Evolutionary conservation across 257 asterid species (phyloP), one percentile per base, ranked within the genome.

Genomic region (Phtheirospermum japonicum): DNA sequence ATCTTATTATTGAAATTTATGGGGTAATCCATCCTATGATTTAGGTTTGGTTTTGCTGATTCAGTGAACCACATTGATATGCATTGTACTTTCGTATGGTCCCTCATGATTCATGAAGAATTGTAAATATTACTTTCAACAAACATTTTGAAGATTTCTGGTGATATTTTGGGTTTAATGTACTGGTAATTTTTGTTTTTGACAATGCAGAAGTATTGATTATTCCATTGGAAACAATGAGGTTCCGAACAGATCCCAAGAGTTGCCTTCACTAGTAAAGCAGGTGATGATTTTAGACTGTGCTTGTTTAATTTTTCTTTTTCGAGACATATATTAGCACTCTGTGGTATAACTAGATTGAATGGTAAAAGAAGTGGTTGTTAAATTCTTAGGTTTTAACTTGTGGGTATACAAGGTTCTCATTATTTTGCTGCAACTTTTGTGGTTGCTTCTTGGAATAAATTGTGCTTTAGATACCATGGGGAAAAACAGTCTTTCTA

Each of bases 161-260:
- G 48, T 18, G 57, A 23, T 66, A 10, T 54, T 7, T 36, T 69
- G 26, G 52, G 57, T 52, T 40, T 59, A 40, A 48, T 13, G 52
- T 62, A 40, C 16, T 36, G 6, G 3, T 61, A 13, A 7, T 11
- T 40, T 23, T 40, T 11, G 8, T 46, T 20, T 63, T 65, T 45
- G 64, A 45, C 56, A 63, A 57, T 81, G 78, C 83, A 91, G 98
- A 77, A 89, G 94, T 53, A 78, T 91, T 64, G 96, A 91, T 78
- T 81, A 71, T 78, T 71, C 87, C 43, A 67, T 91, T 72, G 82
- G 95, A 42, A 88, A 79, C 76, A 70, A 73, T 31, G 67, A 56
- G 43, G 64, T 66, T 39, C 69, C 76, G 0, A 26, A 4, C 64
- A 77, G 81, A 75, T 82, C 79, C 49, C 71, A n/a, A 13, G 90